Evolutionary conservation across 2,329 filamentous ascomycete species (phyloP), one percentile per base, ranked within the genome.

Genomic region (Trichophyton rubrum): DNA sequence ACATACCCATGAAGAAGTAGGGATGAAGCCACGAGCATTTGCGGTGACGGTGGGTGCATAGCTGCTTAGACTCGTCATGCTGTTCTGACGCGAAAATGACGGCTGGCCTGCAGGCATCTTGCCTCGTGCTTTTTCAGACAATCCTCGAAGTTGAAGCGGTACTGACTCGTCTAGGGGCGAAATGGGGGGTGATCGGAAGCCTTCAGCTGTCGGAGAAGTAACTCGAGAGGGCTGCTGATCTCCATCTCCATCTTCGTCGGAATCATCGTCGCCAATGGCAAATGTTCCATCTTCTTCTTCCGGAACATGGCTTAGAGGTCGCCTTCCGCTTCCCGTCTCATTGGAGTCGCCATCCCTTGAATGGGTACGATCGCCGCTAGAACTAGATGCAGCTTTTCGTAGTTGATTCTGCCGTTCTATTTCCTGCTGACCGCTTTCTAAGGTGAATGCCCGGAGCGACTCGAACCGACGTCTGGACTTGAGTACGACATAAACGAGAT

Each of bases 41-140:
- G 76, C 77, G 9, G 80, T 75, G 1, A 82, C 80, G 17, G 81
- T 79, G 24, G 83, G 75, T 45, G 81, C 78, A 68, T 86, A 79
- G 66, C 84, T 85, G 61, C 80, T 83, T 40, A 96, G 79, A 68
- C 90, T 96, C 1, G 88, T 88, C 30, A 86, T 89, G 72, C 90
- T 95, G 69, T 93, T 96, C 69, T 96, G 90, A 17, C 92, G 81
- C 0, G 91, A 96, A 71, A 96, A 96, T 1, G 83, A 83, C n/a
- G 83, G 82, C 57, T 86, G 80, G 1, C 89, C 88, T 11, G 88
- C 90, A 30, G 92, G 93, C 85, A 95, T 90, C 74, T 99, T 99
- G 6, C 93, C 93, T 57, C 93, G 81, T 15, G 93, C 93, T 72
- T 97, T 99, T 73, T 97, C 93, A 20, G 92, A 96, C 89, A 97